Percentiles rank a stretch among this genome's conserved stretches.
These are phyloP conservation scores for Gigaspora rosea DNA, from an alignment of 192 early-diverging fungal species.

Conservation along the genomic window DNA sequence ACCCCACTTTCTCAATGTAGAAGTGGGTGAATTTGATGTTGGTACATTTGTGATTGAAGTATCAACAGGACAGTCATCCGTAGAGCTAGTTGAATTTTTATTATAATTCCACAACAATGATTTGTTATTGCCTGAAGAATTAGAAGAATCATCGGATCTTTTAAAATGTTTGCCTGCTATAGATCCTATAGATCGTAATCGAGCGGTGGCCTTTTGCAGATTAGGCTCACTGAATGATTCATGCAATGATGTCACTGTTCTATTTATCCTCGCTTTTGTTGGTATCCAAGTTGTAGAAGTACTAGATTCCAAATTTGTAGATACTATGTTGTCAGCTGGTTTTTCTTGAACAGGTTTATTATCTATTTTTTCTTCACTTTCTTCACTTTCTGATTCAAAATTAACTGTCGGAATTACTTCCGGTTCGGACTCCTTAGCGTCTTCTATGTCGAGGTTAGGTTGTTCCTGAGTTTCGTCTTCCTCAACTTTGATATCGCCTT, in stretches of 20 bases:
- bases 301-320: neutral
- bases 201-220: neutral
- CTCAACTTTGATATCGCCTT: slow-evolving; percentile 38
- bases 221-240: slow-evolving; percentile 4
- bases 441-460: slow-evolving; percentile 15
- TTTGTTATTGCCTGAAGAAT: neutral
- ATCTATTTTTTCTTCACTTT: neutral
- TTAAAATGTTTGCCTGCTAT: slow-evolving; percentile 6
- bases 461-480: slow-evolving; percentile 20
- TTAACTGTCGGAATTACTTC: neutral
- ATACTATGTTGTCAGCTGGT: neutral
- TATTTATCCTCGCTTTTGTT: neutral
- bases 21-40: neutral
- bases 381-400: no score
- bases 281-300: neutral
- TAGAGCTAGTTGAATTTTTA: no score
- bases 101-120: neutral
- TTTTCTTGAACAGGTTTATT: neutral
- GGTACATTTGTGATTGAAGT: neutral
- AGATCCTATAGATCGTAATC: neutral
- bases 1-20: slow-evolving; percentile 2
- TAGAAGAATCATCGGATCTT: neutral
- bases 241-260: neutral
- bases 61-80: no score
- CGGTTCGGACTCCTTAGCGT: slow-evolving; percentile 31